Base-by-base conservation (phyloP, 441 rosid species). In the Gossypium schwendimanii region DNA sequence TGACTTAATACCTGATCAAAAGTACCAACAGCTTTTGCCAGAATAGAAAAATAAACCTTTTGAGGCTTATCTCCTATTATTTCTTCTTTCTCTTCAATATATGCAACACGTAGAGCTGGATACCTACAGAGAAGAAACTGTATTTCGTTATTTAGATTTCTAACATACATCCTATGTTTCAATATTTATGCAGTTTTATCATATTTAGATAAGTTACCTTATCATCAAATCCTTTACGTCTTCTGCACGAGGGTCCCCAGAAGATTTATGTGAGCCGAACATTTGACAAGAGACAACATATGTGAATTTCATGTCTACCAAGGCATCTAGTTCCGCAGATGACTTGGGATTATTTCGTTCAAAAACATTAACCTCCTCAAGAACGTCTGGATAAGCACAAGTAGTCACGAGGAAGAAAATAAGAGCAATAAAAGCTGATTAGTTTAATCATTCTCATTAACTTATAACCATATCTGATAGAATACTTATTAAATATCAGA, bases 41-140 rank as follows among this genome's bases (percentile, higher is more conserved):
- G 61, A 80, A 93, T 52, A 57, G 99, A 95, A 69, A 88, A 91
- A 85, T 93, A 95, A 79, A 88, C 88, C 80, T 87, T 91, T 69
- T 7, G 50, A 53, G 75, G 78, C 70, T 66, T 66, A 63, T 79
- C 73, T 24, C 26, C 80, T 73, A 70, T 80, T 23, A 88, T 84
- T 77, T 85, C 97, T 81, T 95, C 98, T 84, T 91, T 91, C 89
- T 93, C 99, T 82, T 93, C 97, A 62, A 93, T 90, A 80, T 95
- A 93, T 78, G 99, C 98, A 78, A 95, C 93, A 70, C 98, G 99
- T 11, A 95, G 86, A 69, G 98, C 86, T 66, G 99, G 88, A 69
- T 93, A 86, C 91, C 99, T 95, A 82, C 79, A 75, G 75, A 44
- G 61, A 60, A 83, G 63, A 14, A 78, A 41, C 65, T 60, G 60